Base-by-base conservation (phyloP, 192 early-diverging fungal species). In the Coemansia furcata region DNA sequence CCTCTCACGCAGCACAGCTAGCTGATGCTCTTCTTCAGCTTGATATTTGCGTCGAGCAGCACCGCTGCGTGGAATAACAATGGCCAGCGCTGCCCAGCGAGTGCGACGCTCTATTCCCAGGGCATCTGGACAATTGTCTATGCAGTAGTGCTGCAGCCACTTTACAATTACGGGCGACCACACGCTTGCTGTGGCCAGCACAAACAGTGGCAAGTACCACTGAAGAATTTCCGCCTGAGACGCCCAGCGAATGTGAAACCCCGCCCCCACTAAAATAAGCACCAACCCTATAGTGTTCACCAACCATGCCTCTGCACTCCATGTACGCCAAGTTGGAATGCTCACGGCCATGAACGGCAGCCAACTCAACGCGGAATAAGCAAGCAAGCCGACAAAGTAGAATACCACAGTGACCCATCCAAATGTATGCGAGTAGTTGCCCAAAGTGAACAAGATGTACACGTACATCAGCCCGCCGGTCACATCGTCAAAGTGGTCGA, bases 401-500 rank as follows among this genome's bases (percentile, higher is more conserved):
- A 71, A 73, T 43, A 77, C 65, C 33, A 69, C 52, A 0, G 69
- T 73, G 17, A 74, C 75, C 76, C 87, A 88, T 75, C 79, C 77
- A 46, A 91, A 83, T 17, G 88, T 88, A 46, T 83, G 76, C 17
- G 90, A 75, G 69, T 92, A 92, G 74, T 89, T 89, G 44, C 91
- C 91, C 81, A 93, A 85, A 36, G 89, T 87, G 69, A 93, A 93
- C 5, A 93, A 71, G 21, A 93, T 76, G 38, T 85, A 81, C 9
- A 85, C 74, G 73, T 91, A 93, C 3, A 85, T 72, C 11, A 89
- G 71, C 0, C 83, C 85, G 17, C 78, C 67, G 11, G 89, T 74
- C 2, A 87, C 21, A 68, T 93, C 90, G 63, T 87, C 87, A 67
- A 85, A 91, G 62, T 90, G 88, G 36, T 89, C 83, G 23, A 84